Percentiles rank a stretch among this genome's conserved stretches.
phyloP scores from a whole-genome alignment of 2,329 filamentous ascomycete genomes.

The Fusarium nurragi region DNA sequence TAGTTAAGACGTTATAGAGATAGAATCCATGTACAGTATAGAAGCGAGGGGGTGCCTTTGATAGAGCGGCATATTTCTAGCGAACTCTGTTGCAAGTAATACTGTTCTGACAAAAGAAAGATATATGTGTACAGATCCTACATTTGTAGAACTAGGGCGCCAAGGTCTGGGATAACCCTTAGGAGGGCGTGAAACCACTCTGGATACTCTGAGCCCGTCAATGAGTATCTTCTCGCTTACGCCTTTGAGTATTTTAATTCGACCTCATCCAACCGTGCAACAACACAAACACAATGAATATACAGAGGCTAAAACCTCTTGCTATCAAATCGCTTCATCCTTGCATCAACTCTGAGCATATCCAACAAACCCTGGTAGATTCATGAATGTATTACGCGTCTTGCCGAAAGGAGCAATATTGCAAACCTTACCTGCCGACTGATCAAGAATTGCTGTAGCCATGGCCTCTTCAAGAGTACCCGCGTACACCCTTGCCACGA shows the following conservation, averaged over 20 bases:
- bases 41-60: conserved; percentile 11
- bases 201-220: neutral
- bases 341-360: conserved; percentile 19
- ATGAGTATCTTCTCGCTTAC: neutral
- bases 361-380: conserved; percentile 13
- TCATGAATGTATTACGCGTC: neutral
- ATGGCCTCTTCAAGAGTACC: conserved; percentile 34
- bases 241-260: neutral
- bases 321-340: neutral
- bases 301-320: neutral
- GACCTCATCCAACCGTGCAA: neutral
- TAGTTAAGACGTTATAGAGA: conserved; percentile 66
- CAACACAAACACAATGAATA: neutral
- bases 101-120: conserved; percentile 5
- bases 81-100: conserved; percentile 2
- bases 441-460: conserved; percentile 19
- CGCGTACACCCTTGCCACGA: conserved; percentile 54
- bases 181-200: neutral
- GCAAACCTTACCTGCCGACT: conserved; percentile 2
- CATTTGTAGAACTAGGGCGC: neutral
- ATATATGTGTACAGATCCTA: neutral
- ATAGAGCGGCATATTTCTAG: conserved; percentile 25
- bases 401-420: neutral
- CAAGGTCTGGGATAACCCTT: neutral
- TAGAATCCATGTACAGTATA: neutral